These are phyloP conservation scores for Pseudogymnoascus sp. DNA, from an alignment of 2,329 filamentous ascomycete genomes.

Conservation along the genomic window DNA sequence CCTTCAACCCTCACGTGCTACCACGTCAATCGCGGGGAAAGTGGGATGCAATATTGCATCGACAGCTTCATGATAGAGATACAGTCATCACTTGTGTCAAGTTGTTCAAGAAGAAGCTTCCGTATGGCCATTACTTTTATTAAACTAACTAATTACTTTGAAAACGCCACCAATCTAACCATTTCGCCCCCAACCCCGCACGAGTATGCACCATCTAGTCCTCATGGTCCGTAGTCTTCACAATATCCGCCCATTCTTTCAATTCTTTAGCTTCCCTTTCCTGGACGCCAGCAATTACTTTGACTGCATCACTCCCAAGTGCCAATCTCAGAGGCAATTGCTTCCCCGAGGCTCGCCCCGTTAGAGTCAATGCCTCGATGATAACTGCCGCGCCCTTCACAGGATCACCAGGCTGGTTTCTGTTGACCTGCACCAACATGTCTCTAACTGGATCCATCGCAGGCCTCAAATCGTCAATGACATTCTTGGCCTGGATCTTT, in stretches of 20 bases:
- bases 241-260: conserved; percentile 18
- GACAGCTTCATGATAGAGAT: neutral
- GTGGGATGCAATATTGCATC: neutral
- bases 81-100: neutral
- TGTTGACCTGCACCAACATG: conserved; percentile 23
- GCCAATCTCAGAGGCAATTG: conserved; percentile 26
- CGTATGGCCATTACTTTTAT: neutral
- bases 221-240: conserved; percentile 17
- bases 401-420: conserved; percentile 34
- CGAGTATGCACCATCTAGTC: neutral
- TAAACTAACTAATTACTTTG: neutral
- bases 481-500: conserved; percentile 1
- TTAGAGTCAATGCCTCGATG: conserved; percentile 30
- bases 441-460: conserved; percentile 8
- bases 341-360: conserved; percentile 28
- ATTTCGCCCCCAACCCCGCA: neutral
- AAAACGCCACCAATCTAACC: neutral
- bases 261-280: conserved; percentile 15
- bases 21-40: neutral
- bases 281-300: conserved; percentile 24
- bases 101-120: neutral
- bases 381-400: conserved; percentile 31
- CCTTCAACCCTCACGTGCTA: neutral
- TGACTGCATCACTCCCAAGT: conserved; percentile 30
- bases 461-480: conserved; percentile 10